Evolutionary conservation across 2,329 filamentous ascomycete species (phyloP).

Genomic region (Fusarium sp.): DNA sequence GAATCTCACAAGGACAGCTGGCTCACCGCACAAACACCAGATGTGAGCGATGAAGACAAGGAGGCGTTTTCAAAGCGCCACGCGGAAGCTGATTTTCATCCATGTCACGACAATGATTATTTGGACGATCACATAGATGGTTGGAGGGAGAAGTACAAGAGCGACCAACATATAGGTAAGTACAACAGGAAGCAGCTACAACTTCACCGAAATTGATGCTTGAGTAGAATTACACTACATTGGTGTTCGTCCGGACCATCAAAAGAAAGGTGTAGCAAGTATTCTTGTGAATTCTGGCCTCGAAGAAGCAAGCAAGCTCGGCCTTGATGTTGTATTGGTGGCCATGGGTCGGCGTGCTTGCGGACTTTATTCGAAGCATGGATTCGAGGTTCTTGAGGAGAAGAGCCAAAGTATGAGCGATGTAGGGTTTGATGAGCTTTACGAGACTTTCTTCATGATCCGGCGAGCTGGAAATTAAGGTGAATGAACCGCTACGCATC

Average conservation of each 20-base stretch:
- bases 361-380: constrained; percentile 39
- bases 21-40: constrained; percentile 35
- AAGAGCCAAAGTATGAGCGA: constrained; percentile 10
- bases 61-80: constrained; percentile 4
- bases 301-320: constrained; percentile 32
- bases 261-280: constrained; percentile 38
- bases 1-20: constrained; percentile 19
- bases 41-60: constrained; percentile 17
- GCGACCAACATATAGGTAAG: constrained; percentile 30
- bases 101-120: constrained; percentile 7
- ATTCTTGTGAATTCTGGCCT: constrained; percentile 45
- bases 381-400: constrained; percentile 36
- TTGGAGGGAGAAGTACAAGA: constrained; percentile 30
- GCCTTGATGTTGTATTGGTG: constrained; percentile 35
- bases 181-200: accelerated
- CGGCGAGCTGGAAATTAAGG: background rate
- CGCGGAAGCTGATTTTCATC: constrained; percentile 10
- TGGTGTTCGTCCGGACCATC: constrained; percentile 42
- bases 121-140: constrained; percentile 28
- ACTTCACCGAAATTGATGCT: background rate
- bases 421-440: constrained; percentile 20
- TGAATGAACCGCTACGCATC: too few relatives aligned
- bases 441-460: constrained; percentile 35
- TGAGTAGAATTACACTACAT: constrained; percentile 43
- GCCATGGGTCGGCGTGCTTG: constrained; percentile 39